Base-by-base conservation (phyloP, 202 grass and related monocot species). In the Carex sylvatica region DNA sequence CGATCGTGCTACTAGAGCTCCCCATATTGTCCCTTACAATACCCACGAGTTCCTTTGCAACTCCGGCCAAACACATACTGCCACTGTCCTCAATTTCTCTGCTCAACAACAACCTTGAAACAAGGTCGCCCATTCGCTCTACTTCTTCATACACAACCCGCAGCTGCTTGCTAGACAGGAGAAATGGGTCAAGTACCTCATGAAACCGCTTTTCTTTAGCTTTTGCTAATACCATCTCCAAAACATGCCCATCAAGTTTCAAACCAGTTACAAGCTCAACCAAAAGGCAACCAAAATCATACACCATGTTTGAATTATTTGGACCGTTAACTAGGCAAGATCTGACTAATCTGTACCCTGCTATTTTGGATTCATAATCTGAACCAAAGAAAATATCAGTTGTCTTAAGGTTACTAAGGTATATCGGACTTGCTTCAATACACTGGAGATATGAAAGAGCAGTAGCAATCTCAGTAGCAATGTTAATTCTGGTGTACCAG, bases 371-470 rank as follows among this genome's bases (percentile, higher is more conserved):
- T 79, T 84, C 74, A 54, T 83, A 90, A 71, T 87, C 67, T 23
- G 69, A 9, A 84, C 91, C 93, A 2, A 95, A 51, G 75, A 88
- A 88, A 65, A 99, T 89, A 6, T 95, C 96, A 81, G 85, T 89
- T 60, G 91, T 81, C 6, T 73, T 91, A 62, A 99, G 87, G 86
- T 93, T 88, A 82, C 90, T 69, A 9, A 99, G 84, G 78, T 91
- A 92, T 13, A 85, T 91, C 0, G 92, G 84, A 2, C 31, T 90
- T 8, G 65, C 28, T 10, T 87, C 86, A 53, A 88, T 89, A 68
- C 85, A 89, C 86, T 95, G 86, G 66, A 95, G 86, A 84, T 98
- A 91, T 24, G 89, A 85, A 83, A 98, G 90, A 33, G 87, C 87
- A 86, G 87, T 84, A 52, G 92, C 91, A 33, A 93, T 80, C 90